Percentiles rank a stretch among this genome's conserved stretches.
Conservation (phyloP, 495 filamentous ascomycete species). For the Ramalina peruviana region DNA sequence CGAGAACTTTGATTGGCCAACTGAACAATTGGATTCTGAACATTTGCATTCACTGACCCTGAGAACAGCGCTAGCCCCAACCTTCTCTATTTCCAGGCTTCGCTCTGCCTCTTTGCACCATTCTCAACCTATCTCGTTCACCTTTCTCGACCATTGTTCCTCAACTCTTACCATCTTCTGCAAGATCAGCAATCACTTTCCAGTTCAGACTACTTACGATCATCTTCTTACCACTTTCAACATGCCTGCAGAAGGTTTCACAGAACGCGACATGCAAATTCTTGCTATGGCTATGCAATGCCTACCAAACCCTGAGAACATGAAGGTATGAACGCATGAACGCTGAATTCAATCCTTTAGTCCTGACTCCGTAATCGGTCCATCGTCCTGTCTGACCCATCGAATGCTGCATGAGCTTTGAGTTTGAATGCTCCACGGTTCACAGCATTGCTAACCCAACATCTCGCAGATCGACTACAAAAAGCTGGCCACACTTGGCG, state of each 20-base stretch:
- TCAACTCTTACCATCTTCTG: not conserved
- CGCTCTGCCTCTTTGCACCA: not conserved
- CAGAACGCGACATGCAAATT: conserved; percentile 7
- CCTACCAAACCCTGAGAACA: not conserved
- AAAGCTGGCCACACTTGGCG: conserved; percentile 22
- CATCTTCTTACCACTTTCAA: not conserved
- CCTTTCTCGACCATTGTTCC: not conserved
- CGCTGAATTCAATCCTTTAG: not conserved
- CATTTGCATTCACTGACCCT: not conserved
- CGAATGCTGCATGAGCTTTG: no score
- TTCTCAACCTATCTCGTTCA: not conserved
- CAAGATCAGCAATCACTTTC: not conserved
- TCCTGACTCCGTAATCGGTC: not conserved
- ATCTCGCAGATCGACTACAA: conserved; percentile 25
- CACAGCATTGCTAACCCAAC: not conserved
- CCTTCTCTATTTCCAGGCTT: not conserved
- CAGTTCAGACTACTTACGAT: not conserved
- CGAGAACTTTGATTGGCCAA: not conserved
- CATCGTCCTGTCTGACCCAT: no score
- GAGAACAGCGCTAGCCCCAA: not conserved
- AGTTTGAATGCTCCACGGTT: no score
- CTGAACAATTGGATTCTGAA: no score
- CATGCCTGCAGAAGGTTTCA: conserved; percentile 2
- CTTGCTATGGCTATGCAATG: conserved; percentile 5
- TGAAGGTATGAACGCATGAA: conserved; percentile 8